Evolutionary conservation across 495 filamentous ascomycete genomes (phyloP).

Genomic region (Penicillium silybi): DNA sequence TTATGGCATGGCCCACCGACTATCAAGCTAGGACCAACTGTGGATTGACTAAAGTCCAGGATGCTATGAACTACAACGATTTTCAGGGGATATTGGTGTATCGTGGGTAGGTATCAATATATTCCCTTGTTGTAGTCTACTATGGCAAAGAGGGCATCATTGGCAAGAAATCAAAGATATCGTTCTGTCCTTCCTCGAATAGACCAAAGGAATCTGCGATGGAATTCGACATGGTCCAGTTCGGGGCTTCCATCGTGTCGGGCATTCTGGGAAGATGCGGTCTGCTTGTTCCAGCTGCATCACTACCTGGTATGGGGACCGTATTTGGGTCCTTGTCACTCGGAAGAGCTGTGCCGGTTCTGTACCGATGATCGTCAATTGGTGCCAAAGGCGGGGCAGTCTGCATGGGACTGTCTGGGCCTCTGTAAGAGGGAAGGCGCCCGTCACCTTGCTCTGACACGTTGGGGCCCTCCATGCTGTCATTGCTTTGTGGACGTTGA

Average conservation of each 20-base stretch:
- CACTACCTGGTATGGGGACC: slow-evolving; percentile 18
- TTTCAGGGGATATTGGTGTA: not conserved
- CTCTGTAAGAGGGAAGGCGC: slow-evolving; percentile 10
- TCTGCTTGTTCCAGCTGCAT: slow-evolving; percentile 22
- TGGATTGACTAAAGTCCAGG: not conserved
- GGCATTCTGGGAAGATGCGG: slow-evolving; percentile 29
- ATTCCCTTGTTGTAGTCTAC: slow-evolving; percentile 3
- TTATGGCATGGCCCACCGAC: not conserved
- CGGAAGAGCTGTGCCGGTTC: slow-evolving; percentile 14
- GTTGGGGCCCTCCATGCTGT: slow-evolving; percentile 17
- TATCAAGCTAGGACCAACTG: not conserved
- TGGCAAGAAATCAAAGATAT: slow-evolving; percentile 43
- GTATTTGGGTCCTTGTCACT: slow-evolving; percentile 20
- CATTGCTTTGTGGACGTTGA: slow-evolving; percentile 21
- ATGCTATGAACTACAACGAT: not conserved
- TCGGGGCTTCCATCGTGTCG: slow-evolving; percentile 39
- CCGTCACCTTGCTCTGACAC: slow-evolving; percentile 15
- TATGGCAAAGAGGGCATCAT: slow-evolving; percentile 39
- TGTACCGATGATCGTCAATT: slow-evolving; percentile 22
- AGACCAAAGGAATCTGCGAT: slow-evolving; percentile 44
- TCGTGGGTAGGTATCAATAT: not conserved
- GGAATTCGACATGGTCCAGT: slow-evolving; percentile 40
- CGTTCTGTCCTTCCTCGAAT: slow-evolving; percentile 44
- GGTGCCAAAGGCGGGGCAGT: slow-evolving; percentile 18
- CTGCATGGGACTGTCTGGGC: slow-evolving; percentile 17